Evolutionary conservation across 2,329 filamentous ascomycete genomes (phyloP), one percentile per base, ranked within the genome.

Genomic region (Pseudogymnoascus sp.): DNA sequence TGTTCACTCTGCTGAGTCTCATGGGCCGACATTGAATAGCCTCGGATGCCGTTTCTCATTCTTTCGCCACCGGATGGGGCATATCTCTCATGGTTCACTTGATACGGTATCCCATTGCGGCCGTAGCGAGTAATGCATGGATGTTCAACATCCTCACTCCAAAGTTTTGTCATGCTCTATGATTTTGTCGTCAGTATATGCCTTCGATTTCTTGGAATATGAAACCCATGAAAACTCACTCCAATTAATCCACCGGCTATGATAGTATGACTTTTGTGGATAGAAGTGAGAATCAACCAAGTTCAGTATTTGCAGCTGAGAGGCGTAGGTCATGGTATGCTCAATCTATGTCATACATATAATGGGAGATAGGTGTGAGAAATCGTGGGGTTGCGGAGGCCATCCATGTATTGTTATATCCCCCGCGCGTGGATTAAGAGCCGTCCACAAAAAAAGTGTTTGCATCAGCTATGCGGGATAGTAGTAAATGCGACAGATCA

Each of bases 51-150:
- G 33, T 53, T 61, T 41, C 60, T 50, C 40, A 60, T 64, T 31
- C 66, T 66, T 40, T 59, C 60, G 11, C 59, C 26, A 14, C 61
- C 62, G 26, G 67, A 59, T 59, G 65, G 64, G 19, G 65, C 53
- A 10, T 69, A 69, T 65, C 71, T 67, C 11, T 73, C 70, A 61
- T 71, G 70, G 60, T 64, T 67, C 10, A 72, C 37, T 53, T 69
- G 62, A 60, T 71, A 72, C 24, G 65, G 66, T 38, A 69, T 67
- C 6, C 70, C 69, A 46, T 65, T 64, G 22, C 62, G 56, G 43
- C 62, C 67, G 33, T 66, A 67, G 22, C 71, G 68, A 11, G 67
- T 70, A 60, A 69, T 68, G 14, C 65, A 59, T 8, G 63, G 59
- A 24, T 69, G 68, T n/a, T 72, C 70, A 22, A 70, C 67, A 10